Base-by-base conservation (phyloP, 1,284 basidiomycete species). In the Trametes sp. region DNA sequence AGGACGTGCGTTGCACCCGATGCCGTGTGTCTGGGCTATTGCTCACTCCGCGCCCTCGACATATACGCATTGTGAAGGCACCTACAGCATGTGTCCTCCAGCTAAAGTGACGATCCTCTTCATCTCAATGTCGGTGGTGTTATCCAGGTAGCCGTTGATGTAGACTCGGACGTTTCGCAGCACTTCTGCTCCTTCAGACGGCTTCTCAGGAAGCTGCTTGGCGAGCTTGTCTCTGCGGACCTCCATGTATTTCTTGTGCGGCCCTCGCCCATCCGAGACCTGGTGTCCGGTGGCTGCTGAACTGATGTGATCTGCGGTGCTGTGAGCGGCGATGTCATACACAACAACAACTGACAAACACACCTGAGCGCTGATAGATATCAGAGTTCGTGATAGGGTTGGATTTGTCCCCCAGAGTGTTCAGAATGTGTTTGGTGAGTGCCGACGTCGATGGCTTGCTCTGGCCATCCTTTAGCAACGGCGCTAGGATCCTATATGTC, bases 321-420 rank as follows among this genome's bases (percentile, higher is more conserved):
- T 52, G 50, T 61, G 55, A 64, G 55, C 44, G 53, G 45, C 36
- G 38, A 57, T 59, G 50, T 36, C 53, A 36, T 48, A 38, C 26
- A 23, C 16, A n/a, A 38, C 35, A 28, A 49, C 21, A 33, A 21
- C 19, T 35, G 21, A 31, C 51, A 45, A 24, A 57, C 51, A 64
- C 76, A 87, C 89, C 87, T 72, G 88, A 80, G 61, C 87, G 83
- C 38, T 84, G 76, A 56, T 77, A 79, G 54, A 87, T 83, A 69
- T 89, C 84, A 0, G 88, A 89, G 68, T 90, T 86, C 1, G 89
- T 90, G 54, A 92, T 89, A 2, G 90, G 90, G 70, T 92, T 92
- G 5, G 82, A 81, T 62, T 82, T 76, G 60, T 89, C 82, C 16
- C 79, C 72, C 56, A 92, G 77, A 0, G 85, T 89, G 38, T 74